Evolutionary conservation across 2,329 filamentous ascomycete genomes (phyloP).

Genomic region (Apiospora arundinis): DNA sequence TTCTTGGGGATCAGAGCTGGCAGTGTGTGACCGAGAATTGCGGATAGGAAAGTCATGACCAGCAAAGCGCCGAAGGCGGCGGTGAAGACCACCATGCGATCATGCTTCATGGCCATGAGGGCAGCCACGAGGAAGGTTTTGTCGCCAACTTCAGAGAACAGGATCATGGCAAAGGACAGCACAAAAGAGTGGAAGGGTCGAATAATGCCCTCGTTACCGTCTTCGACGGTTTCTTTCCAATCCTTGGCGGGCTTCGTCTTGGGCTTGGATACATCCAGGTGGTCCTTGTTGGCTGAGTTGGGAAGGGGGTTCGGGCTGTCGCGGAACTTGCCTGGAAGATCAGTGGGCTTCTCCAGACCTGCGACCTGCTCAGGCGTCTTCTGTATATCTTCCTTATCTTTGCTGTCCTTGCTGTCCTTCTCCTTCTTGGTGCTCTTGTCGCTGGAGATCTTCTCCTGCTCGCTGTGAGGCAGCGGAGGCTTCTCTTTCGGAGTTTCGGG

Average conservation of each 20-base stretch:
- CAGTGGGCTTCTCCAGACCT: conserved; percentile 76
- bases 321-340: conserved; percentile 80
- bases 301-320: conserved; percentile 76
- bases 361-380: conserved; percentile 47
- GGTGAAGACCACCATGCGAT: conserved; percentile 89
- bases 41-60: conserved; percentile 94
- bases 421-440: conserved; percentile 48
- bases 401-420: conserved; percentile 44
- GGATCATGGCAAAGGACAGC: conserved; percentile 94
- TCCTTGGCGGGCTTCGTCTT: conserved; percentile 40
- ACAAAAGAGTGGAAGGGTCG: conserved; percentile 87
- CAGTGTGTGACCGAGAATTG: conserved; percentile 89
- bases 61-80: conserved; percentile 92
- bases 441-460: conserved; percentile 70
- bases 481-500: conserved; percentile 87
- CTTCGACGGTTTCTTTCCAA: conserved; percentile 48
- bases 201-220: conserved; percentile 66
- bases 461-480: conserved; percentile 80
- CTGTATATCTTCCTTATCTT: conserved; percentile 47
- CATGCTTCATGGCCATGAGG: conserved; percentile 99
- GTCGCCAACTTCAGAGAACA: conserved; percentile 96
- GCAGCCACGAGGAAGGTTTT: conserved; percentile 98
- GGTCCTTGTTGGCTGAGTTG: conserved; percentile 68
- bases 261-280: conserved; percentile 59
- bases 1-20: conserved; percentile 88